Evolutionary conservation across 768 basidiomycete genomes (phyloP).

Genomic region (Rhizopogon rudus): DNA sequence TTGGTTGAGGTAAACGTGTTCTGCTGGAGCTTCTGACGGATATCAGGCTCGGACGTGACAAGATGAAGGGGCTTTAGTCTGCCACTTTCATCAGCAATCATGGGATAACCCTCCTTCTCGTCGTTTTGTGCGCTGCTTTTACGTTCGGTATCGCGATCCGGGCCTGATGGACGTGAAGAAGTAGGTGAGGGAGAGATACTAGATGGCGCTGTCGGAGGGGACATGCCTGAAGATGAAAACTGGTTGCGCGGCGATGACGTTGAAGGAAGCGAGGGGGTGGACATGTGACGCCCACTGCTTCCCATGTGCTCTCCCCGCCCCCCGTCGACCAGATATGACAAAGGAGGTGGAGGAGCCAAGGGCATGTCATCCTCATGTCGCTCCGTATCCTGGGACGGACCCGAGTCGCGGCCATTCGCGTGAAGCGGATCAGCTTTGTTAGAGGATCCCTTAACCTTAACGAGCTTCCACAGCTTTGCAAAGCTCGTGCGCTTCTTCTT

Average conservation of each 20-base stretch:
- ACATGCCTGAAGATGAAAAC: slow-evolving; percentile 56
- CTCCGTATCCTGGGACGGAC: slow-evolving; percentile 31
- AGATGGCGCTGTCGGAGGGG: slow-evolving; percentile 71
- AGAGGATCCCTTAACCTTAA: slow-evolving; percentile 65
- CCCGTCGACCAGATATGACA: slow-evolving; percentile 76
- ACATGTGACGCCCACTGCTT: slow-evolving; percentile 50
- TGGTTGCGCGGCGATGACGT: slow-evolving; percentile 48
- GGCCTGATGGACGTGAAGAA: slow-evolving; percentile 60
- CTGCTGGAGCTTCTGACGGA: slow-evolving; percentile 43
- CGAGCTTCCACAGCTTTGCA: slow-evolving; percentile 76
- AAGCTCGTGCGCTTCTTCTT: slow-evolving; percentile 78
- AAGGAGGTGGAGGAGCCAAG: slow-evolving; percentile 83
- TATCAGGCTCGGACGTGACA: slow-evolving; percentile 57
- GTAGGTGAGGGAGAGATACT: slow-evolving; percentile 72
- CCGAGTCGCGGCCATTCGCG: slow-evolving; percentile 24
- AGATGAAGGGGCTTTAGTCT: slow-evolving; percentile 45
- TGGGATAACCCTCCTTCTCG: slow-evolving; percentile 36
- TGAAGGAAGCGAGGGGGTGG: slow-evolving; percentile 66
- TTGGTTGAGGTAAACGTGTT: slow-evolving; percentile 28
- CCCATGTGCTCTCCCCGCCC: slow-evolving; percentile 50
- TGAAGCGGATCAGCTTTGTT: slow-evolving; percentile 32
- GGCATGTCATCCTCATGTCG: slow-evolving; percentile 65
- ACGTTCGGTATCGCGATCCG: slow-evolving; percentile 46
- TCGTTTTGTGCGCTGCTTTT: slow-evolving; percentile 38
- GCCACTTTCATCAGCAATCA: slow-evolving; percentile 26